A percentile compares a stretch with the other conserved stretches of the same genome.
Evolutionary conservation across 129 eudicot species (phyloP).

Genomic region (Glebionis coronaria): DNA sequence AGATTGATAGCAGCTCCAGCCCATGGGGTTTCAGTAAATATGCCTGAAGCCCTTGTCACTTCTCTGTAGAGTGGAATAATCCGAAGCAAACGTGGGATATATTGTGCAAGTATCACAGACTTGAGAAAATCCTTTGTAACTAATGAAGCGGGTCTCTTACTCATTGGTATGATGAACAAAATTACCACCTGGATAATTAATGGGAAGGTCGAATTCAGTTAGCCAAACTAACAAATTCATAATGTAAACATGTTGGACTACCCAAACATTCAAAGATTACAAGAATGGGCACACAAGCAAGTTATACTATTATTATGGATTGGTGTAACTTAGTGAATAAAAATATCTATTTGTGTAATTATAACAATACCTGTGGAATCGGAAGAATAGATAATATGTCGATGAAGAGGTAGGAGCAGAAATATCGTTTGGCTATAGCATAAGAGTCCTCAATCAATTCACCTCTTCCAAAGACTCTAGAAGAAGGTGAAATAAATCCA

Average conservation of each 20-base stretch:
- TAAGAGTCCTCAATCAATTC: slow-evolving; percentile 54
- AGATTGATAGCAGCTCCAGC: slow-evolving; percentile 94
- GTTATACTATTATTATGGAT: too few species aligned
- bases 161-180: slow-evolving; percentile 30
- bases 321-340: too few species aligned
- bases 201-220: not conserved
- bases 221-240: not conserved
- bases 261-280: too few species aligned
- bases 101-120: slow-evolving; percentile 54
- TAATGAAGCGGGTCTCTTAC: slow-evolving; percentile 42
- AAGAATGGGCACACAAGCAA: too few species aligned
- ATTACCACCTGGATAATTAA: slow-evolving; percentile 46
- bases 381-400: slow-evolving; percentile 79
- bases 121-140: slow-evolving; percentile 59
- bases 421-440: slow-evolving; percentile 65
- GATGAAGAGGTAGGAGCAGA: slow-evolving; percentile 55
- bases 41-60: slow-evolving; percentile 71
- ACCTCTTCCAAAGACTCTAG: slow-evolving; percentile 81
- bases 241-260: too few species aligned
- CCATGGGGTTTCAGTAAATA: slow-evolving; percentile 79
- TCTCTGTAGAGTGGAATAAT: slow-evolving; percentile 60
- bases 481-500: slow-evolving; percentile 70
- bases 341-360: too few species aligned
- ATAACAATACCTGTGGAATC: slow-evolving; percentile 65
- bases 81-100: slow-evolving; percentile 61